Conservation (phyloP, 768 basidiomycete genomes). For the Kondoa subrosea region DNA sequence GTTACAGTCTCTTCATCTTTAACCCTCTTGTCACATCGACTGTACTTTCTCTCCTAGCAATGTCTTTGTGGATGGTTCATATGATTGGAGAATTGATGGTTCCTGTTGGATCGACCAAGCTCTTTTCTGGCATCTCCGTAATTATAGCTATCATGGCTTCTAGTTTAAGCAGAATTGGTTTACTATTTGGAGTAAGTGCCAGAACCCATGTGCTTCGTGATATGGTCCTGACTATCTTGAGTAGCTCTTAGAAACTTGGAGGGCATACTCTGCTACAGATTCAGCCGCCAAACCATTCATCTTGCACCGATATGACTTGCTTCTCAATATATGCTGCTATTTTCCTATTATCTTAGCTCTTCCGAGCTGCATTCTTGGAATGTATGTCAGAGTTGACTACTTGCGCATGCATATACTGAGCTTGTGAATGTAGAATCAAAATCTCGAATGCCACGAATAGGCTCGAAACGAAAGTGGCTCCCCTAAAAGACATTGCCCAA, state of each 20-base stretch:
- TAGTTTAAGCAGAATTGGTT: neutral
- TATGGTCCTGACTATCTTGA: neutral
- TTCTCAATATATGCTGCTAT: neutral
- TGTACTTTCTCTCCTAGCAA: neutral
- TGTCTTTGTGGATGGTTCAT: neutral
- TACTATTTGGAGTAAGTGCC: neutral
- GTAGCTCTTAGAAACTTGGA: neutral
- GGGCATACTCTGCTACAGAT: neutral
- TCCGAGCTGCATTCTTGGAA: neutral
- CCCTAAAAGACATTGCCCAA: neutral
- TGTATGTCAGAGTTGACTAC: neutral
- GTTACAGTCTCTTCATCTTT: neutral
- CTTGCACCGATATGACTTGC: neutral
- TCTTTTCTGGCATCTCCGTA: neutral
- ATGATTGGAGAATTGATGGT: neutral
- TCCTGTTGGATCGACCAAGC: neutral
- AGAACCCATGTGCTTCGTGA: neutral
- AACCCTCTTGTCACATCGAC: neutral
- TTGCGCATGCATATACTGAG: neutral
- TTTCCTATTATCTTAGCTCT: neutral
- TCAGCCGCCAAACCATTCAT: neutral
- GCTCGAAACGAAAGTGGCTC: neutral
- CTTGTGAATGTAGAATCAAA: neutral
- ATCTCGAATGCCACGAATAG: neutral
- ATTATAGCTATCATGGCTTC: neutral